These are phyloP conservation scores for Fagopyrum esculentum DNA, from an alignment of 148 eudicot species.

Conservation along the genomic window DNA sequence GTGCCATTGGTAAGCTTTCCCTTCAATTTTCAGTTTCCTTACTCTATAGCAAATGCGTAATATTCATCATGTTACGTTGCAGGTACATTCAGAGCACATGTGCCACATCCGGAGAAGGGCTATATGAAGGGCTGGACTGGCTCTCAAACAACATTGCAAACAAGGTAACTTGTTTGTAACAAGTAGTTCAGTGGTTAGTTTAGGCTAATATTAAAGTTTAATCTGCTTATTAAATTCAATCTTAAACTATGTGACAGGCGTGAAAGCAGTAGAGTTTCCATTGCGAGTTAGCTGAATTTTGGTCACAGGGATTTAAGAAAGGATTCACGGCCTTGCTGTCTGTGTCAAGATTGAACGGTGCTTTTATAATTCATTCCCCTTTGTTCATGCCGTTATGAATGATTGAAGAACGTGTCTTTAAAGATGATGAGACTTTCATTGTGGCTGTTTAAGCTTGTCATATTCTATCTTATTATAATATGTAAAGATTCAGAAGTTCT, in stretches of 20 bases:
- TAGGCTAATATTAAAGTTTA: background rate
- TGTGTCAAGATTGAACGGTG: background rate
- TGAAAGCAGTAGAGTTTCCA: background rate
- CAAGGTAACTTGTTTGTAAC: background rate
- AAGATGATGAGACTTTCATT: background rate
- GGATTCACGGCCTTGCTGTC: conserved; percentile 1
- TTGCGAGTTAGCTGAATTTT: background rate
- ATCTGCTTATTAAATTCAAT: background rate
- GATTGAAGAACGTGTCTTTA: background rate
- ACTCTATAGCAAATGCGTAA: background rate
- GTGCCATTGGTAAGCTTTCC: conserved; percentile 45
- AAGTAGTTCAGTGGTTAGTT: background rate
- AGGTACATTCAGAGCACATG: conserved; percentile 34
- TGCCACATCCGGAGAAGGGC: conserved; percentile 17
- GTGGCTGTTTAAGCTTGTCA: background rate
- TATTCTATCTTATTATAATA: background rate
- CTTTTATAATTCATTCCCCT: background rate
- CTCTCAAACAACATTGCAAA: conserved; percentile 16
- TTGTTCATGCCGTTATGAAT: background rate
- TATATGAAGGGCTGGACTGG: conserved; percentile 13
- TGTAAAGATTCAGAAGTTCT: background rate
- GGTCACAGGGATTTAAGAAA: background rate
- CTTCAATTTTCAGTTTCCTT: background rate
- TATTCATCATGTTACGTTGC: background rate
- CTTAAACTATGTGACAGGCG: background rate